Percentiles rank a stretch among this genome's conserved stretches.
phyloP scores from a whole-genome alignment of 2,329 filamentous ascomycete species.

The Zasmidium citrigriseum region DNA sequence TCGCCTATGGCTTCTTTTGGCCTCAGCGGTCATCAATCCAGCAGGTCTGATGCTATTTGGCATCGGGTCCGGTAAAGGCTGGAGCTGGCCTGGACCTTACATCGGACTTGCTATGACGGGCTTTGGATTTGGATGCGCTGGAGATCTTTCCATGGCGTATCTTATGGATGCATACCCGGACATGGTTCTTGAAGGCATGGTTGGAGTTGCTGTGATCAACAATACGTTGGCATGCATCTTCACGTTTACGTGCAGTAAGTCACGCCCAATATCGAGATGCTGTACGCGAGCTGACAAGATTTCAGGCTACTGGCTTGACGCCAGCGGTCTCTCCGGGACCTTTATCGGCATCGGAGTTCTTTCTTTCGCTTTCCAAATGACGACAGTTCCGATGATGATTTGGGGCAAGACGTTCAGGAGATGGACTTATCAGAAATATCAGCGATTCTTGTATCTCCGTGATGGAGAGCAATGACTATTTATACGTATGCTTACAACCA shows the following conservation, averaged over 20 bases:
- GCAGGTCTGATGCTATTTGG: slow-evolving; percentile 57
- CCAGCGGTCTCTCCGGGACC: slow-evolving; percentile 47
- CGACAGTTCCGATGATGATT: slow-evolving; percentile 56
- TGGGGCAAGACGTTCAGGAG: slow-evolving; percentile 54
- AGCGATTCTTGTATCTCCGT: slow-evolving; percentile 26
- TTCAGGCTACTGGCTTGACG: slow-evolving; percentile 47
- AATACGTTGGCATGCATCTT: slow-evolving; percentile 58
- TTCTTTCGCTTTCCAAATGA: slow-evolving; percentile 53
- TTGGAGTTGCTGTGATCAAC: slow-evolving; percentile 59
- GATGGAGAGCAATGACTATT: slow-evolving; percentile 24
- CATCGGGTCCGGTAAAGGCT: slow-evolving; percentile 53
- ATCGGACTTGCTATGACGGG: slow-evolving; percentile 60
- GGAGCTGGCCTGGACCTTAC: slow-evolving; percentile 56
- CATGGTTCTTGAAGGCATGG: slow-evolving; percentile 61
- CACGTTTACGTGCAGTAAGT: slow-evolving; percentile 46
- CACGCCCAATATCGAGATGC: background rate
- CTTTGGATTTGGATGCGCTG: slow-evolving; percentile 61
- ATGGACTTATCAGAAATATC: slow-evolving; percentile 44
- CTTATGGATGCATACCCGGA: slow-evolving; percentile 59
- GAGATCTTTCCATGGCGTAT: slow-evolving; percentile 55
- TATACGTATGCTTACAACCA: background rate
- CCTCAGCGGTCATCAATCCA: slow-evolving; percentile 53
- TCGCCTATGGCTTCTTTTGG: slow-evolving; percentile 54
- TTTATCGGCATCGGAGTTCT: slow-evolving; percentile 57
- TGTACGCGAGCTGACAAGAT: background rate